Percentiles rank a stretch among this genome's conserved stretches.
Conservation (phyloP, 2,329 filamentous ascomycete genomes). For the Knoxdaviesia capensis region DNA sequence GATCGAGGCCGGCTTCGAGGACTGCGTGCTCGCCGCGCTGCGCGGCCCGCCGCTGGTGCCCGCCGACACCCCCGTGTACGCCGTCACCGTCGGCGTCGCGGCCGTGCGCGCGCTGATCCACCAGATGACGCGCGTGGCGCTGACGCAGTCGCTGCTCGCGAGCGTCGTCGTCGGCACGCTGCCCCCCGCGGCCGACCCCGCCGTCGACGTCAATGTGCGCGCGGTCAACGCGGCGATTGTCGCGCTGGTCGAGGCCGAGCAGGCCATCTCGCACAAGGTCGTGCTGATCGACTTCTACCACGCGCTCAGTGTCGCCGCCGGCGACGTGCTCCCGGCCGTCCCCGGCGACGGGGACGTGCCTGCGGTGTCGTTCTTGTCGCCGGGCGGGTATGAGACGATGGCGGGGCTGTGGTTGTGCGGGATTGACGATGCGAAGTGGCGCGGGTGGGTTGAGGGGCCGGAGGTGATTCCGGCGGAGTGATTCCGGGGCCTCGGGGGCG, state of each 20-base stretch:
- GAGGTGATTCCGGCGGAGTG: not conserved
- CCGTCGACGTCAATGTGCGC: slow-evolving; percentile 8
- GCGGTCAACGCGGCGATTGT: slow-evolving; percentile 12
- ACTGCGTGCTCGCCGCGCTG: slow-evolving; percentile 8
- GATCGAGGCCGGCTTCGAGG: slow-evolving; percentile 19
- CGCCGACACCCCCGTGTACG: slow-evolving; percentile 3
- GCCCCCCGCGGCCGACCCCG: slow-evolving; percentile 8
- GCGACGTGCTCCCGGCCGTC: slow-evolving; percentile 12
- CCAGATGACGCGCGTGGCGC: slow-evolving; percentile 11
- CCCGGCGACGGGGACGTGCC: too few relatives aligned
- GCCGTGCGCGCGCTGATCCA: slow-evolving; percentile 12
- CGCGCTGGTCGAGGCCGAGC: slow-evolving; percentile 8
- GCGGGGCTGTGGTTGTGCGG: slow-evolving; percentile 12
- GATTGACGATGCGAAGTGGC: slow-evolving; percentile 9
- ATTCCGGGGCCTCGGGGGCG: too few relatives aligned
- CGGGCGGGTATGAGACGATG: slow-evolving; percentile 16
- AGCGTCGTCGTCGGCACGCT: slow-evolving; percentile 16
- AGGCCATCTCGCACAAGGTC: slow-evolving; percentile 8
- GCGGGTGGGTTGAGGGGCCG: slow-evolving; percentile 3
- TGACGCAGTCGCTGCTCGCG: slow-evolving; percentile 10
- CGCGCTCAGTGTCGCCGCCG: slow-evolving; percentile 11
- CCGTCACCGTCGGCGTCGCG: slow-evolving; percentile 10
- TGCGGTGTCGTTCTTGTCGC: slow-evolving; percentile 3
- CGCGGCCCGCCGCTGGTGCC: not conserved
- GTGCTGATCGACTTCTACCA: slow-evolving; percentile 15